These are phyloP conservation scores for Globisporangium ultimum DNA, from an alignment of 352 stramenopile genomes.

Conservation along the genomic window DNA sequence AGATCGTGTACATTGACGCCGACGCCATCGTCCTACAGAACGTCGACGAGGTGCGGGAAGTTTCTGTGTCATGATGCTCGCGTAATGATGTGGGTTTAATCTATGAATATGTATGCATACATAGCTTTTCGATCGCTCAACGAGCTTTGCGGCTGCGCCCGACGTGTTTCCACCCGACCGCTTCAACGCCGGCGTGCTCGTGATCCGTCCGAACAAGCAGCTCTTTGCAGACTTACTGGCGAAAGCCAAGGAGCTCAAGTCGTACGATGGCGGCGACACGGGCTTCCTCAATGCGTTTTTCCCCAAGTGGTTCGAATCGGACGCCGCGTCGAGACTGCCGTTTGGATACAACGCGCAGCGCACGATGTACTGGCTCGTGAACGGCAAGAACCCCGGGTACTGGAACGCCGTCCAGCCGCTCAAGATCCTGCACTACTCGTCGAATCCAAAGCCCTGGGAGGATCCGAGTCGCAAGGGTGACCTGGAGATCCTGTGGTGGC, in stretches of 20 bases:
- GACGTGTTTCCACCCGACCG: conserved; percentile 83
- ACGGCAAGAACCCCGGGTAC: conserved; percentile 64
- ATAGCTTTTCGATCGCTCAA: conserved; percentile 42
- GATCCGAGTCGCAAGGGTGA: conserved; percentile 32
- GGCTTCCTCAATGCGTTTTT: conserved; percentile 88
- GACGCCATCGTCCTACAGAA: conserved; percentile 77
- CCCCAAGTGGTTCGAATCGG: conserved; percentile 53
- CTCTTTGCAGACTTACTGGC: conserved; percentile 58
- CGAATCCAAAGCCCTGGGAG: conserved; percentile 43
- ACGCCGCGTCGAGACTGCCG: conserved; percentile 46
- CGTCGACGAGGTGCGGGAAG: conserved; percentile 40
- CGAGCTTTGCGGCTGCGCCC: conserved; percentile 71
- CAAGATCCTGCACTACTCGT: conserved; percentile 44
- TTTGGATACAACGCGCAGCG: conserved; percentile 85
- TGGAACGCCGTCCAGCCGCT: conserved; percentile 50
- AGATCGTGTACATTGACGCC: conserved; percentile 86
- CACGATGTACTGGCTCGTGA: conserved; percentile 79
- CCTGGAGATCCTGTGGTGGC: conserved; percentile 45
- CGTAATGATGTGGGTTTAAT: too few species aligned
- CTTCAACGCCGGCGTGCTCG: conserved; percentile 83
- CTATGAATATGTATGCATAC: background rate
- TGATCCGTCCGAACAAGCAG: conserved; percentile 45
- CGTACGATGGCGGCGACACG: conserved; percentile 78
- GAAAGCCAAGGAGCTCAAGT: conserved; percentile 33
- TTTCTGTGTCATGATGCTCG: too few species aligned